Evolutionary conservation across 345 rosid species (phyloP), one percentile per base, ranked within the genome.

Genomic region (Geranium brycei): DNA sequence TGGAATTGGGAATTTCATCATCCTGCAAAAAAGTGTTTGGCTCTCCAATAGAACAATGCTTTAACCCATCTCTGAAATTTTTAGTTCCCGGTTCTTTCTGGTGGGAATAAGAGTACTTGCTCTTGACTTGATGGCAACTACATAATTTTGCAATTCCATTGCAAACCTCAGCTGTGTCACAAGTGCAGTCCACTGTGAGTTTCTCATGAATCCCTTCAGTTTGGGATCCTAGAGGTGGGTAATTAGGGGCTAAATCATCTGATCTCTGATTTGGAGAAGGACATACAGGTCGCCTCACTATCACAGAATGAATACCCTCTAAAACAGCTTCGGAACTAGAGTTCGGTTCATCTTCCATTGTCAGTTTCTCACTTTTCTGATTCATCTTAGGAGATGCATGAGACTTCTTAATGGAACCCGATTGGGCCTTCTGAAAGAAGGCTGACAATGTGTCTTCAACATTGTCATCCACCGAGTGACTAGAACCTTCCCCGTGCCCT

Each of bases 381-480:
- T 72, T 73, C 16, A 61, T 63, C 65, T 72, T 62, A 14, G 66
- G 72, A 71, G 59, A 70, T 18, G 60, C 7, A 30, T 15, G 51
- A 64, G 75, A 62, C 30, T 78, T 77, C 72, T 59, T 66, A 18
- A 28, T 30, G 19, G n/a, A 67, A 61, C 75, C 78, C 35, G 72
- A 71, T 63, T 77, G 83, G 31, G 75, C 67, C 73, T 75, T 77
- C 69, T 65, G 68, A 57, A 72, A 62, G 58, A 66, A 40, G 19
- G 67, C 68, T 4, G 81, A 69, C 13, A 76, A 63, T 30, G 86
- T 77, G 57, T 80, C 87, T 64, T 68, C 84, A 62, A 71, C 56
- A 62, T 68, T 78, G 53, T 51, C 77, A 68, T 57, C 79, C 11
- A 38, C 70, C 30, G 64, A 66, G 57, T 31, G 64, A 72, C 55